Base-by-base conservation (phyloP, 1,284 basidiomycete species). In the Ceratobasidium sp. region DNA sequence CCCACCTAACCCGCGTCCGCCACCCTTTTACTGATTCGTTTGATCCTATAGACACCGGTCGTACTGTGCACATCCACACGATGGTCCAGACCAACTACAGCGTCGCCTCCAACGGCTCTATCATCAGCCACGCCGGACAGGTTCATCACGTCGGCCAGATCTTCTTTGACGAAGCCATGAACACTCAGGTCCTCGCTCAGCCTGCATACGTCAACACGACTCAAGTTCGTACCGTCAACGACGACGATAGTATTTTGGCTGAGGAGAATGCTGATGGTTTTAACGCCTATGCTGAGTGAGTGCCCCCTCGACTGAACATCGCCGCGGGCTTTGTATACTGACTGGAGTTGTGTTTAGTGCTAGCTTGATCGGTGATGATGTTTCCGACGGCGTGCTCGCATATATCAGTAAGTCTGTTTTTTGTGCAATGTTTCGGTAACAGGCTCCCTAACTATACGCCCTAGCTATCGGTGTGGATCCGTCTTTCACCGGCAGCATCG, bases 91-190 rank as follows among this genome's bases (percentile, higher is more conserved):
- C 78, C 43, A 76, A 81, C 52, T 80, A 77, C 76, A 66, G 73
- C n/a, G 72, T 66, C 16, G 75, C 77, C 28, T 74, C 76, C 50
- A 81, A 80, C 73, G 77, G 81, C 52, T 82, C 82, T 5, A 75
- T 82, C 21, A 72, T 79, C 50, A 84, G 84, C 74, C 77, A 78
- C 54, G 82, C 84, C 8, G 84, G 84, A 14, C 80, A 82, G 18
- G 82, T 87, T 2, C 79, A 80, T 0, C 87, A 90, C 79, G 83
- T 85, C 18, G 88, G 88, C 0, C 88, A 90, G 77, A 87, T 88
- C 79, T 89, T 89, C 83, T 88, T 89, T 73, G 87, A 88, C 46
- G 88, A 90, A 75, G 84, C 84, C 4, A 81, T 88, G 72, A 88
- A 87, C 77, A 78, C 81, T 76, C 67, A 78, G 73, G 80, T 84